Conservation (phyloP, 2,329 filamentous ascomycete genomes). For the Colletotrichum trifolii region DNA sequence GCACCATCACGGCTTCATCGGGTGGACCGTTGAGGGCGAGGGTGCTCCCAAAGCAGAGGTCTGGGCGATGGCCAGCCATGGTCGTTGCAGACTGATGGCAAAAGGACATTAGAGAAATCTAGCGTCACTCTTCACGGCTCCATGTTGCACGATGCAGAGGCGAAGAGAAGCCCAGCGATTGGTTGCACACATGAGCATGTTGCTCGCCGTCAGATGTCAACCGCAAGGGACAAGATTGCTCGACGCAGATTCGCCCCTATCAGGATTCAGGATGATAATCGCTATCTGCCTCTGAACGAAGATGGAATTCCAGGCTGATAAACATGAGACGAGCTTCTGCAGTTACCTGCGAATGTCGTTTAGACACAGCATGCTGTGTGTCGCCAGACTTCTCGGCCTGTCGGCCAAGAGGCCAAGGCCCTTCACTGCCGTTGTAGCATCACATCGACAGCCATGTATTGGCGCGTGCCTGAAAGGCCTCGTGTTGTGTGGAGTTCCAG, state of each 20-base stretch:
- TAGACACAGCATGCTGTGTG: too few species aligned
- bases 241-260: not conserved
- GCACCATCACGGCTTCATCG: not conserved
- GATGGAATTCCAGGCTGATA: not conserved
- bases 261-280: not conserved
- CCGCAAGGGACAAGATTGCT: not conserved
- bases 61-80: not conserved
- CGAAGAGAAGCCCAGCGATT: not conserved
- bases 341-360: too few species aligned
- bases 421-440: conserved; percentile 18
- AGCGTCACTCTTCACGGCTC: conserved; percentile 4
- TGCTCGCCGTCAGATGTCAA: not conserved
- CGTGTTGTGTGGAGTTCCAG: conserved; percentile 24
- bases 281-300: not conserved
- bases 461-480: conserved; percentile 30
- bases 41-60: not conserved
- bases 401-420: conserved; percentile 28
- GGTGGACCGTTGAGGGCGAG: not conserved
- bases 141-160: not conserved
- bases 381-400: not conserved
- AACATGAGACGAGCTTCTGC: not conserved
- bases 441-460: conserved; percentile 3
- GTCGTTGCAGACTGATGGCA: conserved; percentile 14
- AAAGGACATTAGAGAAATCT: conserved; percentile 24
- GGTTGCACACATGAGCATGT: not conserved